Percentiles rank a stretch among this genome's conserved stretches.
Conservation (phyloP, 2,329 filamentous ascomycete species). For the Sclerotinia glacialis region DNA sequence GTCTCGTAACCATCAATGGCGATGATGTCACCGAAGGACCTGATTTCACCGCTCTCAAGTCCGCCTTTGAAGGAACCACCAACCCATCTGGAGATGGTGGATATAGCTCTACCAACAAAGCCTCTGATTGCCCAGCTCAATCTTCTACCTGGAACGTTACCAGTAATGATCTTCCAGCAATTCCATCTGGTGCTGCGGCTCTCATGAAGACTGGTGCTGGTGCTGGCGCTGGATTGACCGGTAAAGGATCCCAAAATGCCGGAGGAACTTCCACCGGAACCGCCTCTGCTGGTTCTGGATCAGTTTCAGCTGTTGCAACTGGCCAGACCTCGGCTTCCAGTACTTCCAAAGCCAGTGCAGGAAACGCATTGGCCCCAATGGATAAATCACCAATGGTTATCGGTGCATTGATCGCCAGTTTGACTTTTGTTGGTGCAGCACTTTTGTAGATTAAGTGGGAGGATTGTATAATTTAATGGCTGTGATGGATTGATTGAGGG, state of each 20-base stretch:
- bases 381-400: constrained; percentile 28
- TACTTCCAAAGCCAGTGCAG: constrained; percentile 15
- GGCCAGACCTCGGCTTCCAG: constrained; percentile 12
- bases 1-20: constrained; percentile 42
- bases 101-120: constrained; percentile 42
- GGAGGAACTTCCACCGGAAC: constrained; percentile 35
- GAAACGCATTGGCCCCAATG: constrained; percentile 26
- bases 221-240: constrained; percentile 43
- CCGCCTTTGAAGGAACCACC: constrained; percentile 44
- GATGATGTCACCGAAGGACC: constrained; percentile 42
- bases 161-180: constrained; percentile 47
- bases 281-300: constrained; percentile 33
- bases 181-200: constrained; percentile 45
- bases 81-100: constrained; percentile 52
- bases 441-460: constrained; percentile 25
- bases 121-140: constrained; percentile 47
- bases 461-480: constrained; percentile 15
- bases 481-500: background rate
- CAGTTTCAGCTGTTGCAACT: constrained; percentile 28
- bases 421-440: constrained; percentile 30
- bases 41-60: constrained; percentile 50
- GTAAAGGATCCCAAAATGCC: constrained; percentile 36
- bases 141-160: constrained; percentile 49
- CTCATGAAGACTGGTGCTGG: constrained; percentile 51
- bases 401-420: constrained; percentile 25